A percentile compares a stretch with the other conserved stretches of the same genome.
Evolutionary conservation across 805 yeast genomes (phyloP).

Genomic region (Candida methanosorbosa): DNA sequence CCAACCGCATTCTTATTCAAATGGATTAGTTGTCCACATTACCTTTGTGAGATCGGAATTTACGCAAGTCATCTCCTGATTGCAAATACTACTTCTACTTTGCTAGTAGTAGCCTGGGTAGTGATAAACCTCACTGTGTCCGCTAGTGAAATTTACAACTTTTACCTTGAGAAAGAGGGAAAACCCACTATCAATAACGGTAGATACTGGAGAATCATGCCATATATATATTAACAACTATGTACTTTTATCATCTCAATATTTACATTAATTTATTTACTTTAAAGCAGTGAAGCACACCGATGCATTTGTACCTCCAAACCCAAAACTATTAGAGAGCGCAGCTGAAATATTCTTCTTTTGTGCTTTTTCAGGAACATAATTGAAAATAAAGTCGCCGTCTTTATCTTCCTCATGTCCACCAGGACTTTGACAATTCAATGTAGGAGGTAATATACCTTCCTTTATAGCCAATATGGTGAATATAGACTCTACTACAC

Average conservation of each 20-base stretch:
- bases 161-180: slow-evolving; percentile 26
- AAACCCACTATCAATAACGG: slow-evolving; percentile 1
- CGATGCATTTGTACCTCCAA: slow-evolving; percentile 93
- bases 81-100: slow-evolving; percentile 9
- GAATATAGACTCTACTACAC: slow-evolving; percentile 84
- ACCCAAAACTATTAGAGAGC: slow-evolving; percentile 87
- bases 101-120: slow-evolving; percentile 28
- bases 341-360: slow-evolving; percentile 43
- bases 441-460: slow-evolving; percentile 65
- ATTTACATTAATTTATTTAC: no score
- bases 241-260: no score
- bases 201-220: slow-evolving; percentile 17
- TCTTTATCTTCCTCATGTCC: slow-evolving; percentile 36
- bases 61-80: slow-evolving; percentile 29
- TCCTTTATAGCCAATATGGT: slow-evolving; percentile 58
- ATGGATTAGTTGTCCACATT: slow-evolving; percentile 56
- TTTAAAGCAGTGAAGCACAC: slow-evolving; percentile 52
- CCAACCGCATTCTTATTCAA: slow-evolving; percentile 46
- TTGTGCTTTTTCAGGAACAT: slow-evolving; percentile 42
- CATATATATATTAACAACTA: slow-evolving; percentile 15
- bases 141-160: slow-evolving; percentile 42
- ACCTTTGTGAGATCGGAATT: slow-evolving; percentile 54
- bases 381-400: slow-evolving; percentile 41
- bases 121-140: slow-evolving; percentile 44
- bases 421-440: slow-evolving; percentile 54